Evolutionary conservation across 495 filamentous ascomycete species (phyloP).

Genomic region (Penicillium goetzii): DNA sequence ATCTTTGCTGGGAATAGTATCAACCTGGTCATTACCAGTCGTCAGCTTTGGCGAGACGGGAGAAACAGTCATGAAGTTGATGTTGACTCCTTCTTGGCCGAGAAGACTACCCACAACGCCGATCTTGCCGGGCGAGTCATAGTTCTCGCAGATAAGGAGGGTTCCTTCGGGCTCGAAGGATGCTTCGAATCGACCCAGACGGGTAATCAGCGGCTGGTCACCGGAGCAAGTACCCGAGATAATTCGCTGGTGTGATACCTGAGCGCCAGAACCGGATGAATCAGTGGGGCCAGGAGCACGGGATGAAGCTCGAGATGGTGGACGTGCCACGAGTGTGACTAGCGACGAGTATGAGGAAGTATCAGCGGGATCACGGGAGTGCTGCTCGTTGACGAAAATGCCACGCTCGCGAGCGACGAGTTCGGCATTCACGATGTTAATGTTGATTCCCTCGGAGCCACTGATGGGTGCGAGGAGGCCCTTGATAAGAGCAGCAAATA

Average conservation of each 20-base stretch:
- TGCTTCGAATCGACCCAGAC: constrained; percentile 65
- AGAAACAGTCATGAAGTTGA: constrained; percentile 72
- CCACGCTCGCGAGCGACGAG: constrained; percentile 70
- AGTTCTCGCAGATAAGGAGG: constrained; percentile 69
- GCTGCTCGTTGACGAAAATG: constrained; percentile 68
- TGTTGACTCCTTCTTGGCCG: constrained; percentile 67
- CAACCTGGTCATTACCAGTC: constrained; percentile 14
- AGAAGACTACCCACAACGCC: constrained; percentile 67
- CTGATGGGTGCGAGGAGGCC: constrained; percentile 64
- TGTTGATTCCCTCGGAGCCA: constrained; percentile 59
- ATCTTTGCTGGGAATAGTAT: constrained; percentile 14
- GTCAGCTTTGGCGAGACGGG: constrained; percentile 36
- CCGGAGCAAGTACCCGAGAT: constrained; percentile 68
- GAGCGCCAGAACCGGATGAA: background rate
- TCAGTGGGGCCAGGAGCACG: constrained; percentile 19
- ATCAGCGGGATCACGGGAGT: constrained; percentile 52
- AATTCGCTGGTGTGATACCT: constrained; percentile 48
- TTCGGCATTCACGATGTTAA: constrained; percentile 76
- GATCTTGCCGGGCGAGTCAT: constrained; percentile 74
- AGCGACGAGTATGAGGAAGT: constrained; percentile 59
- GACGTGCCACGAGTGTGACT: constrained; percentile 59
- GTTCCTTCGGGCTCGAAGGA: constrained; percentile 67
- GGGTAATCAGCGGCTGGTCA: constrained; percentile 62
- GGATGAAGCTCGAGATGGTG: constrained; percentile 34
- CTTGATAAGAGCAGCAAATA: constrained; percentile 72